Evolutionary conservation across 768 basidiomycete species (phyloP), one percentile per base, ranked within the genome.

Genomic region (Lyophyllum shimeji): DNA sequence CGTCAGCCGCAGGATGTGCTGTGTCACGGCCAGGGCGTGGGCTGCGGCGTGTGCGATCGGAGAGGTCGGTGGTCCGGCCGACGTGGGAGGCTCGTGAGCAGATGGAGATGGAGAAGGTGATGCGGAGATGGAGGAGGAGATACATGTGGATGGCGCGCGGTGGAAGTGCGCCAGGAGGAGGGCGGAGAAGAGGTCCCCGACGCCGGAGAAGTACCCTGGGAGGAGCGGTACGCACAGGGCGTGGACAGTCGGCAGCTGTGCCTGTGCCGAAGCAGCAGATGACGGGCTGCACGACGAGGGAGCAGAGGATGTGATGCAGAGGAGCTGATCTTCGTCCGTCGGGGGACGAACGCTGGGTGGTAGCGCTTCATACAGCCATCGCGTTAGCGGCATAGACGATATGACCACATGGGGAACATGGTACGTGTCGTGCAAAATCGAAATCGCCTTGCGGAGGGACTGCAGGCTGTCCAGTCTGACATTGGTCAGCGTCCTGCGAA

Each of bases 131-230:
- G 33, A 24, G 27, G 17, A 15, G 12, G 57, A n/a, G 18, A 47
- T 15, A 27, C 24, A 21, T 0, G 52, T 27, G 39, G 21, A 23
- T n/a, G 53, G 20, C 6, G 54, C 39, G 15, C 29, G 52, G 23
- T 50, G 23, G 18, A 65, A 98, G 64, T 95, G 89, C 0, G 85
- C 95, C 3, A 96, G 78, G 24, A 95, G 84, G 53, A 98, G 83
- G 1, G 96, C 91, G 6, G 94, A 94, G 75, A 98, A 98, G 53
- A 98, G 85, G 70, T 99, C 97, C 17, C 97, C 97, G 11, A 97
- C 95, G 23, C 97, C 97, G 18, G 93, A 90, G 69, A 95, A 98
- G 74, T 98, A 97, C 11, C 95, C 95, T 5, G 87, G 82, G 44
- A 98, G 80, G 25, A 87, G 80, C 2, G 89, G 87, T 8, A 99